phyloP scores from a whole-genome alignment of 2,329 filamentous ascomycete genomes.

The Microcyclosporella mali region DNA sequence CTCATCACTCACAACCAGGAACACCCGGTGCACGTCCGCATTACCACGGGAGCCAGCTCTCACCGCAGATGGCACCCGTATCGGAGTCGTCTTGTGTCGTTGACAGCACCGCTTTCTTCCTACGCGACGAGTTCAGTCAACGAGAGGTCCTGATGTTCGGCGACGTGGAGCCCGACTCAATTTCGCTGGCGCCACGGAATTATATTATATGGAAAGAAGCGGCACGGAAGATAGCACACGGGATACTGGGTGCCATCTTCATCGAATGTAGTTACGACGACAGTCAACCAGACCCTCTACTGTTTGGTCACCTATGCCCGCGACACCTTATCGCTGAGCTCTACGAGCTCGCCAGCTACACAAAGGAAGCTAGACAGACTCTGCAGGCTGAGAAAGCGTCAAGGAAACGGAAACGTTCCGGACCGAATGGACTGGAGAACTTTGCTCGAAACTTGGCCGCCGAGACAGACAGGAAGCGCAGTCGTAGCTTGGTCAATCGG shows the following conservation, averaged over 20 bases:
- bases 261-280: slow-evolving; percentile 95
- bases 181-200: slow-evolving; percentile 77
- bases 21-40: slow-evolving; percentile 27
- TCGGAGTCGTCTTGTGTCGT: slow-evolving; percentile 54
- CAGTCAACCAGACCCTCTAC: slow-evolving; percentile 63
- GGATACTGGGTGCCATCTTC: slow-evolving; percentile 72
- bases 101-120: slow-evolving; percentile 90
- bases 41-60: slow-evolving; percentile 24
- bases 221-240: slow-evolving; percentile 71
- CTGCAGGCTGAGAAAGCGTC: slow-evolving; percentile 39
- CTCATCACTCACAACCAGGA: slow-evolving; percentile 23
- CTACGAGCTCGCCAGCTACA: slow-evolving; percentile 61
- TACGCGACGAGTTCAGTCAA: slow-evolving; percentile 55
- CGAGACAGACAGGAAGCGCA: slow-evolving; percentile 30
- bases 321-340: slow-evolving; percentile 77
- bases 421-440: slow-evolving; percentile 33
- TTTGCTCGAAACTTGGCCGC: slow-evolving; percentile 19
- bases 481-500: slow-evolving; percentile 25
- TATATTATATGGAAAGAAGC: slow-evolving; percentile 80
- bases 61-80: slow-evolving; percentile 20
- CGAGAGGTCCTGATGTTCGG: slow-evolving; percentile 88
- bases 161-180: slow-evolving; percentile 85
- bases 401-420: slow-evolving; percentile 60
- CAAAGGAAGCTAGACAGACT: slow-evolving; percentile 45
- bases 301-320: slow-evolving; percentile 87